These are phyloP conservation scores for Cytospora mali DNA, from an alignment of 2,329 filamentous ascomycete species.

Conservation along the genomic window DNA sequence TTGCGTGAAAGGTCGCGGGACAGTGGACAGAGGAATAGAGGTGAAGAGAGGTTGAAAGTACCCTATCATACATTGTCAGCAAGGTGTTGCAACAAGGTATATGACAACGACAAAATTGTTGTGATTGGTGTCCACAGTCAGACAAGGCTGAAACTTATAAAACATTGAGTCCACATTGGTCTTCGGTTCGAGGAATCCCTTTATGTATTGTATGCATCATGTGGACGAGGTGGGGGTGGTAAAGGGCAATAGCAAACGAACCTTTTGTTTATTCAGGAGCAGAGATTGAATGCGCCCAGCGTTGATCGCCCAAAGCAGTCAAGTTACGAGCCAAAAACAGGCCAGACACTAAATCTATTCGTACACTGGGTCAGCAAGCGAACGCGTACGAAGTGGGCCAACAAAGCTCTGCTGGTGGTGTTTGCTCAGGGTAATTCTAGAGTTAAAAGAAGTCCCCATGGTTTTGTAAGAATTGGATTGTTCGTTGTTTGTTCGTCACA, in stretches of 20 bases:
- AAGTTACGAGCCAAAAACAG: conserved; percentile 7
- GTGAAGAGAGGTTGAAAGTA: conserved; percentile 38
- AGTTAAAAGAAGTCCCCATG: conserved; percentile 57
- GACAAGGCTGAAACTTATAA: conserved; percentile 70
- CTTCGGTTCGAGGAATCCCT: conserved; percentile 72
- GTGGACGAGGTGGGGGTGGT: conserved; percentile 35
- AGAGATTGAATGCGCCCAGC: not conserved
- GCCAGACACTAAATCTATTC: conserved; percentile 18
- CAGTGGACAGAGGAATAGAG: conserved; percentile 18
- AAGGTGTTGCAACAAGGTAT: conserved; percentile 38
- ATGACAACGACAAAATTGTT: conserved; percentile 28
- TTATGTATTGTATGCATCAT: conserved; percentile 66
- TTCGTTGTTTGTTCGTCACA: conserved; percentile 53
- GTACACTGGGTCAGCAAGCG: conserved; percentile 17
- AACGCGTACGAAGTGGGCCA: not conserved
- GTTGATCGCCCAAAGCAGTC: not conserved
- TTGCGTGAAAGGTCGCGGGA: conserved; percentile 34
- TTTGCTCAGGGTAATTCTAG: conserved; percentile 61
- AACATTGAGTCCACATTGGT: conserved; percentile 63
- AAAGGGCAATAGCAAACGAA: conserved; percentile 39
- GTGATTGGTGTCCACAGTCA: conserved; percentile 51
- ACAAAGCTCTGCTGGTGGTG: conserved; percentile 14
- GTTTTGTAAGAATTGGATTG: conserved; percentile 66
- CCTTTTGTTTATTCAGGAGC: conserved; percentile 46
- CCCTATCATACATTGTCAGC: conserved; percentile 40